Evolutionary conservation across 441 rosid species (phyloP), one percentile per base, ranked within the genome.

Genomic region (Pelargonium citronellum): DNA sequence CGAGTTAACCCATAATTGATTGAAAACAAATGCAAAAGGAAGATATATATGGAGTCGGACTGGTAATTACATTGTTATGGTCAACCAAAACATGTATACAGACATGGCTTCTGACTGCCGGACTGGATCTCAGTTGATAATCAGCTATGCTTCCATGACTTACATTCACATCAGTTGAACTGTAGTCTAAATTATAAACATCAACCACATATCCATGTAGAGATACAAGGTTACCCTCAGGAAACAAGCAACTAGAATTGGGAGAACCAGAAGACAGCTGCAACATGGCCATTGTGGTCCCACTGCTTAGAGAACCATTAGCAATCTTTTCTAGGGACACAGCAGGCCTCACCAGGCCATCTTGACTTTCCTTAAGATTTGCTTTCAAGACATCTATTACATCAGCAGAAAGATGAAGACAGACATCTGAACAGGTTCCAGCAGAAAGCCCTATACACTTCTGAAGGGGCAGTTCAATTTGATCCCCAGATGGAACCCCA

Each of bases 211-310:
- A 78, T 66, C 95, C 97, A 67, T 46, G 51, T 64, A 91, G 71
- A 72, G 92, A 78, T 37, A 74, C 73, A 67, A 91, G 80, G 61
- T 83, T 83, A 75, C 96, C 91, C 55, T 83, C 88, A 15, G 89
- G 90, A 81, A 85, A 81, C 65, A 89, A 78, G 77, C 67, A 70
- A 69, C 71, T 74, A 68, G 75, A 74, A 78, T 66, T 68, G 71
- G 79, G 67, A 74, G 70, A 55, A 65, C 62, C 75, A 74, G 81
- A 61, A 15, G 76, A 69, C 57, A 71, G 75, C 37, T 53, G 53
- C 44, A 69, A 71, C 44, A 61, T 47, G 55, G 69, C 68, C 67
- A 61, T 39, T 19, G 43, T 60, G 66, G 64, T 74, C 74, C 68
- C 61, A 24, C 66, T 51, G 68, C 72, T 68, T 10, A 72, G 46